These are phyloP conservation scores for Spirogloea muscicola DNA, from an alignment of 139 green algal genomes.

Conservation along the genomic window DNA sequence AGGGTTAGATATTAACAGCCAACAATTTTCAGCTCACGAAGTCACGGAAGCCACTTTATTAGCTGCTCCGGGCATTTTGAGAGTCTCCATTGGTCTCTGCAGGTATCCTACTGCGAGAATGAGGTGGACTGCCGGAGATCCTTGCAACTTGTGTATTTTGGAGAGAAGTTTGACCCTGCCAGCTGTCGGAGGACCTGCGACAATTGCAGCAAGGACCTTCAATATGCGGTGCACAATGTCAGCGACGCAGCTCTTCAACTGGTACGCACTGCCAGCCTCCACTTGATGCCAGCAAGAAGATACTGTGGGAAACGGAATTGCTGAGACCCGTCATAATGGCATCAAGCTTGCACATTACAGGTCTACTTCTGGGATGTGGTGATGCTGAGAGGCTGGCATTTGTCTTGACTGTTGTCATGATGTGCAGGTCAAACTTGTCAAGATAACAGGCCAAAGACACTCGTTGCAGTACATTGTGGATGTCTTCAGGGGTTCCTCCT, in stretches of 20 bases:
- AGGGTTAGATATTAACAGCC: too few species aligned
- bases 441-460: constrained; percentile 6
- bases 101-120: constrained; percentile 54
- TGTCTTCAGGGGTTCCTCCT: constrained; percentile 41
- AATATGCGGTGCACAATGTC: constrained; percentile 16
- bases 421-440: constrained; percentile 22
- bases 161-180: constrained; percentile 39
- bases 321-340: too few species aligned
- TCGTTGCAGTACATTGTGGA: constrained; percentile 48
- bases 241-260: constrained; percentile 17
- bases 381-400: too few species aligned
- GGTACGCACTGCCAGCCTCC: too few species aligned
- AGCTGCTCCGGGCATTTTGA: too few species aligned
- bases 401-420: too few species aligned
- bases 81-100: background rate
- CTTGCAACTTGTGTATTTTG: constrained; percentile 48
- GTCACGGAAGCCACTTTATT: too few species aligned
- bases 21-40: too few species aligned
- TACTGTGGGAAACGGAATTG: too few species aligned
- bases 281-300: too few species aligned
- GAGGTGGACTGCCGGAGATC: constrained; percentile 48
- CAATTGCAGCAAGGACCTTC: constrained; percentile 38
- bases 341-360: too few species aligned
- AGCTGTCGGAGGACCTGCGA: constrained; percentile 46
- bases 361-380: too few species aligned